Base-by-base conservation (phyloP, 805 yeast genomes). In the Saccharomycopsis vini region DNA sequence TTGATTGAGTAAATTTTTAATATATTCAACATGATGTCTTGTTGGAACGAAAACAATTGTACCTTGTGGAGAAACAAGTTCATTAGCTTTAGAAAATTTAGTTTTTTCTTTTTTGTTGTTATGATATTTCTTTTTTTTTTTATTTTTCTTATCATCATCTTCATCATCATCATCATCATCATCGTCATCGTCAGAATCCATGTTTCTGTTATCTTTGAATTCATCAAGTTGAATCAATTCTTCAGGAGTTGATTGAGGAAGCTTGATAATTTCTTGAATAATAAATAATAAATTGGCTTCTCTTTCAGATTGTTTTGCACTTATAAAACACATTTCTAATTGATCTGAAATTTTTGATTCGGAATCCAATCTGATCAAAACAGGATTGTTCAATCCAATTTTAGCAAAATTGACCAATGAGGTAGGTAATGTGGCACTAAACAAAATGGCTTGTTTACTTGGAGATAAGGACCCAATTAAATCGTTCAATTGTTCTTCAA, bases 21-120 rank as follows among this genome's bases (percentile, higher is more conserved):
- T 71, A 59, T 87, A 94, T 63, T 92, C 99, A 19, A 92, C 98
- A 63, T 92, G 98, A 64, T 92, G 98, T 64, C 88, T 83, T 0
- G 99, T 92, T 38, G 97, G 98, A 5, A 87, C 97, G 55, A 92
- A 92, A 2, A 92, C 73, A 53, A 92, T 88, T 1, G 98, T 92
- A 3, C 97, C 86, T 50, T 75, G 68, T 47, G 79, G 79, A 2
- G 95, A 81, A 1, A 97, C 96, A 48, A 90, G 64, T 46, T 79
- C 89, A 54, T 79, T 82, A 0, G 95, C 95, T 2, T 80, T 74
- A 5, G 95, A 90, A 36, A 81, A 65, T 52, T 77, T 72, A 46
- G 71, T 75, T 51, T 74, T 75, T 31, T 66, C 64, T 37, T 63
- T 61, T 26, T 63, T 65, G 49, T 62, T 64, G 41, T 60, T 65